These are phyloP conservation scores for Vicia sativa DNA, from an alignment of 306 rosid species.

Conservation along the genomic window DNA sequence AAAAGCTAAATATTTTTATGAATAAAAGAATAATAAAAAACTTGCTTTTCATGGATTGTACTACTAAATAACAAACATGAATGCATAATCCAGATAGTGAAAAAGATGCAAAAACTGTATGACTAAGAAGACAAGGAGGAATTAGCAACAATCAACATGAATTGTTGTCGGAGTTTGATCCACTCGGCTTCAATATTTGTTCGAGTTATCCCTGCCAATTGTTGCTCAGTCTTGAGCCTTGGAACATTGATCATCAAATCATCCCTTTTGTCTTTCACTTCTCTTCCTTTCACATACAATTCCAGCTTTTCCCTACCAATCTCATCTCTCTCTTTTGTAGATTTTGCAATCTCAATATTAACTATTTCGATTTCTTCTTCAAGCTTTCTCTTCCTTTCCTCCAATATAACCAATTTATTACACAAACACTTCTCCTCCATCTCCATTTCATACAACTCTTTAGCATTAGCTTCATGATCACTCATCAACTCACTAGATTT, in stretches of 20 bases:
- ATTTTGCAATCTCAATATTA: slow-evolving; percentile 19
- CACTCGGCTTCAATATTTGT: slow-evolving; percentile 23
- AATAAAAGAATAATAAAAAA: too few species aligned
- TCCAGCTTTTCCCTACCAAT: slow-evolving; percentile 14
- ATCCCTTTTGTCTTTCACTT: slow-evolving; percentile 15
- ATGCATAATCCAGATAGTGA: too few species aligned
- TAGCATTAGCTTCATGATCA: slow-evolving; percentile 3
- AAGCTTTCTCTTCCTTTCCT: slow-evolving; percentile 29
- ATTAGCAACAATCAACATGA: not conserved
- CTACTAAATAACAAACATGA: too few species aligned
- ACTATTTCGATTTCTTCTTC: slow-evolving; percentile 32
- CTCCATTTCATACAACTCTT: not conserved
- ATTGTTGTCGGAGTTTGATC: not conserved
- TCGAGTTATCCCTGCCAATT: slow-evolving; percentile 12
- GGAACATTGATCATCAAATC: slow-evolving; percentile 7
- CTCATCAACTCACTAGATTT: slow-evolving; percentile 9
- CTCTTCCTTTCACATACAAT: slow-evolving; percentile 19
- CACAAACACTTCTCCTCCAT: not conserved
- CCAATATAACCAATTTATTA: not conserved
- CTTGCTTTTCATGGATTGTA: too few species aligned
- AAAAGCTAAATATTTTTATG: too few species aligned
- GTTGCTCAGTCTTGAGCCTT: slow-evolving; percentile 21
- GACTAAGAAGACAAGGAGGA: too few species aligned
- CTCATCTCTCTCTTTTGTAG: not conserved
- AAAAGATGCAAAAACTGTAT: too few species aligned